A percentile compares a stretch with the other conserved stretches of the same genome.
Evolutionary conservation across 2,329 filamentous ascomycete genomes (phyloP).

Genomic region (Neofusicoccum kwambonambiense): DNA sequence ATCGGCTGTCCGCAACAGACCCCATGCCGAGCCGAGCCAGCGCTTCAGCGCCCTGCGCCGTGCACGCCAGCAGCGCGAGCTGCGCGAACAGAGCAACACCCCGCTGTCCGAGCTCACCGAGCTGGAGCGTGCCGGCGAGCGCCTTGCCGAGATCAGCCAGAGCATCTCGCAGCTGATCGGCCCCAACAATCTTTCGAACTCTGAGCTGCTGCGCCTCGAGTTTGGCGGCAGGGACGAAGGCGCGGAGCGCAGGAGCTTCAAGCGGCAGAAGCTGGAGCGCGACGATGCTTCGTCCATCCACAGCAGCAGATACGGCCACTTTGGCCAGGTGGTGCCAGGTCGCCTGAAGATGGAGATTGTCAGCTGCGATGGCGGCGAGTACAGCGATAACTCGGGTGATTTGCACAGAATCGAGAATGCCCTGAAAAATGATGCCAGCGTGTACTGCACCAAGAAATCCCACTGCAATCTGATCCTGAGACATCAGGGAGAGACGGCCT

Average conservation of each 20-base stretch:
- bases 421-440: constrained; percentile 74
- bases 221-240: background rate
- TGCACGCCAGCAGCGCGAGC: constrained; percentile 31
- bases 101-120: constrained; percentile 14
- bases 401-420: constrained; percentile 65
- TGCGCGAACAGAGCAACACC: constrained; percentile 26
- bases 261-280: constrained; percentile 43
- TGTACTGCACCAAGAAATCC: constrained; percentile 88
- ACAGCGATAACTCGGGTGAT: constrained; percentile 53
- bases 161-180: constrained; percentile 14
- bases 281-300: constrained; percentile 29
- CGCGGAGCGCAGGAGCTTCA: constrained; percentile 18
- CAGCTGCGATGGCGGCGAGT: constrained; percentile 80
- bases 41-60: constrained; percentile 30
- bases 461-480: constrained; percentile 82
- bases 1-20: constrained; percentile 22
- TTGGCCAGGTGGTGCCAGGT: constrained; percentile 83
- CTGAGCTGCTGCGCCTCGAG: constrained; percentile 12
- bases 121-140: constrained; percentile 20
- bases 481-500: constrained; percentile 77
- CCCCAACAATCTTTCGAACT: constrained; percentile 3
- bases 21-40: constrained; percentile 35
- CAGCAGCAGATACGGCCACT: constrained; percentile 75
- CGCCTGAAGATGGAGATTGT: constrained; percentile 81
- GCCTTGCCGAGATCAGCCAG: constrained; percentile 21